Evolutionary conservation across 169 alveolate species (phyloP), one percentile per base, ranked within the genome.

Genomic region (Eimeria necatrix): DNA sequence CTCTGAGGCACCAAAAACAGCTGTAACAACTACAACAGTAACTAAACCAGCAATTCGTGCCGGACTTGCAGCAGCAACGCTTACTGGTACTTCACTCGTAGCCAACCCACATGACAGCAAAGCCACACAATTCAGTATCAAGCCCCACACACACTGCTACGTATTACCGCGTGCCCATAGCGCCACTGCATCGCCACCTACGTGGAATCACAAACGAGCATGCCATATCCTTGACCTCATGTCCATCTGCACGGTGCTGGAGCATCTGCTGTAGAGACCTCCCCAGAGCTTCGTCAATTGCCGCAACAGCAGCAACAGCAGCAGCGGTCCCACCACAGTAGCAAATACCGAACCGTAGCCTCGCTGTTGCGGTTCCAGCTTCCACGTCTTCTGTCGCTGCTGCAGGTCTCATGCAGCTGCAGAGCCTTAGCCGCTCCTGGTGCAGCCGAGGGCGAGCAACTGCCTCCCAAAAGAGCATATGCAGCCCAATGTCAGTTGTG

Each of bases 401-500:
- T n/a, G 68, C 64, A 52, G 93, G 93, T 6, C 51, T 24, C 93
- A 68, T 48, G 93, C 93, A 68, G 51, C 24, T 80, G 89, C 89
- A 80, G 49, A 88, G 87, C 87, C 49, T 59, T 14, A 52, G 83
- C 26, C 80, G 48, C 83, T 68, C 89, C 91, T 52, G 81, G 61
- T 74, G 90, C 61, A 76, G 68, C 49, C 22, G 48, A 60, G 73
- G 61, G 26, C 95, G 59, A 53, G 92, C 49, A n/a, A 80, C 89
- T 22, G 89, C 89, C 70, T 64, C 84, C 96, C 96, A 95, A 91
- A 95, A 95, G 24, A 91, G 60, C 48, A 95, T 93, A 86, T 95
- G 96, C 80, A 95, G 91, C 18, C 89, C 95, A 70, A 86, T 49
- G 95, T 95, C 96, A 4, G 93, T 56, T 41, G 84, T 53, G 95